Conservation (phyloP, 2,329 filamentous ascomycete species). For the Colletotrichum higginsianum region DNA sequence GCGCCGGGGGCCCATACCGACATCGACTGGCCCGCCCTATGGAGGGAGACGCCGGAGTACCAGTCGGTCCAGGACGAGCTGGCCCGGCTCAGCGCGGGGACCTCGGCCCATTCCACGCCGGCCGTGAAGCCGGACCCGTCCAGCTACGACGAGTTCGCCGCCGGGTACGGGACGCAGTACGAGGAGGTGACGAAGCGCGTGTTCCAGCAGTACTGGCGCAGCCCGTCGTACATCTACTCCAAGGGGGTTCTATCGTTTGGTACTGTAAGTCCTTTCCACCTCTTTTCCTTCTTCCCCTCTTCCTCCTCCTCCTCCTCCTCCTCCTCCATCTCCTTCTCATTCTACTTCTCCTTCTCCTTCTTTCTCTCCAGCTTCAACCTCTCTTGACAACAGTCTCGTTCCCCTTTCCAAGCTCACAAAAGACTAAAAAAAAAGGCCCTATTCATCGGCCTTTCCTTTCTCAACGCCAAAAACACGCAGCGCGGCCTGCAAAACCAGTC, state of each 20-base stretch:
- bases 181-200: conserved; percentile 54
- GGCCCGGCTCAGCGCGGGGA: background rate
- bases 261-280: background rate
- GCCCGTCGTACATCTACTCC: conserved; percentile 75
- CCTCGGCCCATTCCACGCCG: background rate
- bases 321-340: too few species aligned
- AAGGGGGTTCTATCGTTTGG: conserved; percentile 55
- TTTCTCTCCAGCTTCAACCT: too few species aligned
- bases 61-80: conserved; percentile 45
- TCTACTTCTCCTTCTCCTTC: too few species aligned
- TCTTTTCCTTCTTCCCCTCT: too few species aligned
- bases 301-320: too few species aligned
- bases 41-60: conserved; percentile 60
- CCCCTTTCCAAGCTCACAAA: too few species aligned
- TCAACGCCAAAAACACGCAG: conserved; percentile 70
- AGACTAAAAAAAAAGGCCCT: conserved; percentile 54
- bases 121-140: conserved; percentile 29
- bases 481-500: conserved; percentile 80
- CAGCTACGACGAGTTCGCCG: conserved; percentile 53
- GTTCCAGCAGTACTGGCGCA: conserved; percentile 54
- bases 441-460: conserved; percentile 80
- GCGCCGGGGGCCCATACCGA: conserved; percentile 63
- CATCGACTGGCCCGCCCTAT: conserved; percentile 63
- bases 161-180: conserved; percentile 50
- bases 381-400: too few species aligned